Evolutionary conservation across 2,329 filamentous ascomycete genomes (phyloP), one percentile per base, ranked within the genome.

Genomic region (Colletotrichum sp.): DNA sequence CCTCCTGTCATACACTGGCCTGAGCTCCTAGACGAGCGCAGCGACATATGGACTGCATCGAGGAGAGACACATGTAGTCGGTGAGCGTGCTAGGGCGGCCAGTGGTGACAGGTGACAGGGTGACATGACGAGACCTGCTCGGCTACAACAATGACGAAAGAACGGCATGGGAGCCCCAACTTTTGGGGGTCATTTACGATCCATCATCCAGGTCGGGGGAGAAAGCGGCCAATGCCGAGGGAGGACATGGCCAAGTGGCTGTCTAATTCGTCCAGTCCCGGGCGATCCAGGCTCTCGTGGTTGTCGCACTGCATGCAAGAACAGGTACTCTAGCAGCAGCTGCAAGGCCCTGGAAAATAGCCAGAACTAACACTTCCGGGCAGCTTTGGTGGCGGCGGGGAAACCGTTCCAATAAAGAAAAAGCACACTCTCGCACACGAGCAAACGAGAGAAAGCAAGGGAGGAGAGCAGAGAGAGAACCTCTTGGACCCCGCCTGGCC

Each of bases 121-220:
- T 22, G 28, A 61, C 16, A 22, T 16, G 52, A 28, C 16, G 25
- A 30, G 57, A 27, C 55, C 16, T 19, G 27, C n/a, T 60, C 25
- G 27, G 57, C 65, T 57, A 57, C 66, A 57, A 69, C 57, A 27
- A 63, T 69, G 71, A 73, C 71, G 65, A 63, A 69, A 57, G 28
- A 48, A 44, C n/a, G 39, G 30, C 71, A 63, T 69, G 25, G 57
- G 11, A 36, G 64, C 65, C 30, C 57, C 15, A 44, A 25, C 67
- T 55, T 30, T 22, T 32, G n/a, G 64, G 52, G 28, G 39, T 39
- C 12, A n/a, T 69, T 15, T 39, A 19, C 55, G 64, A 55, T 55
- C 55, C 27, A 48, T 22, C 44, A 12, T 22, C 19, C 19, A 36
- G 30, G 15, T 34, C 63, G 27, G 66, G 25, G 30, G 44, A 22